These are phyloP conservation scores for Candida maesae DNA, from an alignment of 805 yeast genomes.

Conservation along the genomic window DNA sequence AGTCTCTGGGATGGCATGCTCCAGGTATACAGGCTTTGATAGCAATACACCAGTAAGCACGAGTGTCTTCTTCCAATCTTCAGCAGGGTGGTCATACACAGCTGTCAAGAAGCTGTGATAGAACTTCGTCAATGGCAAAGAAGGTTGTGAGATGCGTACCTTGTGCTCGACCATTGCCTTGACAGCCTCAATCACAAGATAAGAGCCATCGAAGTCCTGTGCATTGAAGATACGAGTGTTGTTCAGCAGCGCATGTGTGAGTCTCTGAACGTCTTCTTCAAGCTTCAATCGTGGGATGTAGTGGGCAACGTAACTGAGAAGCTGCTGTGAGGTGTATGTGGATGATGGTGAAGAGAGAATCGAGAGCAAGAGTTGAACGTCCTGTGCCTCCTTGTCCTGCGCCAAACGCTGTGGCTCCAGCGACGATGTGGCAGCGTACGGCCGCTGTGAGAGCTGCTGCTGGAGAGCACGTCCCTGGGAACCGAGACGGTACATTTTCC, in stretches of 20 bases:
- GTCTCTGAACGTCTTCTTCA: constrained; percentile 37
- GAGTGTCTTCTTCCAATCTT: constrained; percentile 42
- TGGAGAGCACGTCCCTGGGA: constrained; percentile 26
- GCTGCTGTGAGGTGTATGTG: constrained; percentile 5
- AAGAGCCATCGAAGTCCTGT: constrained; percentile 25
- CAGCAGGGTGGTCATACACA: constrained; percentile 29
- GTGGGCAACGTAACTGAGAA: constrained; percentile 39
- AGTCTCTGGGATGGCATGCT: constrained; percentile 28
- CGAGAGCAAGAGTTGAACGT: constrained; percentile 28
- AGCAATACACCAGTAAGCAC: constrained; percentile 40
- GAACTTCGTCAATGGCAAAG: constrained; percentile 37
- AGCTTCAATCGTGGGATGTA: constrained; percentile 43
- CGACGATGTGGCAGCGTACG: constrained; percentile 30
- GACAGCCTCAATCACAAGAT: constrained; percentile 43
- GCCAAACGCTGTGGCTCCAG: constrained; percentile 28
- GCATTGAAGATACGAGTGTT: constrained; percentile 31
- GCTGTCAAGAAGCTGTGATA: constrained; percentile 34
- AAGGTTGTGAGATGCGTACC: constrained; percentile 41
- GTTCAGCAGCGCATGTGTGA: constrained; percentile 38
- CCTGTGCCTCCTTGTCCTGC: constrained; percentile 23
- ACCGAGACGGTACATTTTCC: constrained; percentile 26
- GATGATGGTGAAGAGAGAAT: constrained; percentile 10
- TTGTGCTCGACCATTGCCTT: constrained; percentile 43
- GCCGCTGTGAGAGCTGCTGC: constrained; percentile 14
- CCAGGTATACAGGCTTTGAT: constrained; percentile 33